A percentile compares a stretch with the other conserved stretches of the same genome.
Evolutionary conservation across 192 early-diverging fungal genomes (phyloP).

Genomic region (Dimargaris cristalligena): DNA sequence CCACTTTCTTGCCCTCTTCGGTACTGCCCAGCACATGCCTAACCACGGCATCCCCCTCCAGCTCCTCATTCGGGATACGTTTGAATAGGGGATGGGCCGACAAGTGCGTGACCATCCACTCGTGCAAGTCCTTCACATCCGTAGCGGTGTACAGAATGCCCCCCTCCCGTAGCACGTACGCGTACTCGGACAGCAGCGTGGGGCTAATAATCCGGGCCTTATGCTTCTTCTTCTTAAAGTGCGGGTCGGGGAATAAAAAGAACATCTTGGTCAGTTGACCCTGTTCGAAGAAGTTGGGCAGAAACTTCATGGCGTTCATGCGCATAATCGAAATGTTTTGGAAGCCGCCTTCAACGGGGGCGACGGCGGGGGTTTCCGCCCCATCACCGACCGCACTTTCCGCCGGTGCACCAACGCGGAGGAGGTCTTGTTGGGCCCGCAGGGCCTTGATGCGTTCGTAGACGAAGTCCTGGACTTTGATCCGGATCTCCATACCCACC

Average conservation of each 20-base stretch:
- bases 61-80: conserved; percentile 57
- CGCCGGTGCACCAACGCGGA: too few species aligned
- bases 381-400: conserved; percentile 13
- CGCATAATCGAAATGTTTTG: conserved; percentile 94
- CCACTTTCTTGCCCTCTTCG: conserved; percentile 98
- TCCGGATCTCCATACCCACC: conserved; percentile 98
- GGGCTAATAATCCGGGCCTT: conserved; percentile 90
- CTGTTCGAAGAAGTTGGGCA: conserved; percentile 95
- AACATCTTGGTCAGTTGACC: conserved; percentile 92
- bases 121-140: conserved; percentile 78
- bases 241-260: conserved; percentile 97
- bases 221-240: conserved; percentile 98
- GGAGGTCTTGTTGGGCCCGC: conserved; percentile 32
- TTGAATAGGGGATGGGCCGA: conserved; percentile 90
- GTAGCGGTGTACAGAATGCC: conserved; percentile 95
- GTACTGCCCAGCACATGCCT: conserved; percentile 71
- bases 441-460: conserved; percentile 74
- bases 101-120: conserved; percentile 92
- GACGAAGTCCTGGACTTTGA: conserved; percentile 88
- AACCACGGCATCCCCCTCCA: conserved; percentile 68
- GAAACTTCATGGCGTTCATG: conserved; percentile 98
- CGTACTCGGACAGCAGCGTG: conserved; percentile 85
- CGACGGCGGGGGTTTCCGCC: conserved; percentile 8
- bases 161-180: conserved; percentile 74
- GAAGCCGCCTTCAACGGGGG: conserved; percentile 46